Conservation (phyloP, 2,329 filamentous ascomycete species). For the Aureobasidium sp. region DNA sequence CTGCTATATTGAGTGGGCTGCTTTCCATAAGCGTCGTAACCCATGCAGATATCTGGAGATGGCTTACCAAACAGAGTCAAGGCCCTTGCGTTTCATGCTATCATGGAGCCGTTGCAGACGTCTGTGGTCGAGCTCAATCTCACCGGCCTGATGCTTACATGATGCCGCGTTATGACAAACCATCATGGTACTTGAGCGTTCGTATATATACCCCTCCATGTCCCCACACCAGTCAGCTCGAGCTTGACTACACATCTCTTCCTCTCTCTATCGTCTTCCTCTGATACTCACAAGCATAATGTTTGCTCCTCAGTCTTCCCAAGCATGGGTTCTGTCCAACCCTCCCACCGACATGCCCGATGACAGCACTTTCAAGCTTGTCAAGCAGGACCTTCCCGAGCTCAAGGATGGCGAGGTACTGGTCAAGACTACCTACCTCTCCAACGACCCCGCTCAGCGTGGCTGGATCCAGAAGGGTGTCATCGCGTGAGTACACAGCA, state of each 20-base stretch:
- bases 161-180: neutral
- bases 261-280: neutral
- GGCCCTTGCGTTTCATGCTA: neutral
- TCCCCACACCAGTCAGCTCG: neutral
- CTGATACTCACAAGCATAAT: neutral
- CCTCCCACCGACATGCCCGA: constrained; percentile 12
- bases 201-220: neutral
- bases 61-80: neutral
- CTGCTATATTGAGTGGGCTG: neutral
- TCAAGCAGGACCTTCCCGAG: constrained; percentile 29
- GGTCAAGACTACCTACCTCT: constrained; percentile 41
- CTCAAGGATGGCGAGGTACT: constrained; percentile 38
- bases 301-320: constrained; percentile 1
- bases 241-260: neutral
- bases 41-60: constrained; percentile 13
- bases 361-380: constrained; percentile 30
- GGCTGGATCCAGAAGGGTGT: constrained; percentile 40
- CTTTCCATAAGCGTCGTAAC: neutral
- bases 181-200: neutral
- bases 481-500: constrained; percentile 18
- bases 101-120: neutral
- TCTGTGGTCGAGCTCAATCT: neutral
- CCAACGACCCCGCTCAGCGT: constrained; percentile 49
- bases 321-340: constrained; percentile 11
- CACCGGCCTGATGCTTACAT: neutral